These are phyloP conservation scores for Kingdonia uniflora DNA, from an alignment of 164 flowering plant species.

Conservation along the genomic window DNA sequence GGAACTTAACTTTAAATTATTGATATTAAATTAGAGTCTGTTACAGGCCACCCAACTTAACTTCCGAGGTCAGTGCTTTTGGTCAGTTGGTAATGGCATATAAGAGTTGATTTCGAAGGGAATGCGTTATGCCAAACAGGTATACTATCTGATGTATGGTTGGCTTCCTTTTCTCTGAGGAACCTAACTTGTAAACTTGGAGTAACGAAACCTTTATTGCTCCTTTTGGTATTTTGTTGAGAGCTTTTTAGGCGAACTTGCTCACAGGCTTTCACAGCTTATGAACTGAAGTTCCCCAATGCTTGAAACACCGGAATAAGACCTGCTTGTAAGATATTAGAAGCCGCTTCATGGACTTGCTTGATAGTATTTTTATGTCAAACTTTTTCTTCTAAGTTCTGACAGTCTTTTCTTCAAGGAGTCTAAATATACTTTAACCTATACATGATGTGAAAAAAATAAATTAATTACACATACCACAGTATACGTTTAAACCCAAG, in stretches of 20 bases:
- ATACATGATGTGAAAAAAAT: too few species aligned
- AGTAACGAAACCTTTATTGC: not conserved
- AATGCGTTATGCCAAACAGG: constrained; percentile 78
- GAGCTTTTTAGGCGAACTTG: constrained; percentile 74
- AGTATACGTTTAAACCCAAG: too few species aligned
- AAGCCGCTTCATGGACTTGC: too few species aligned
- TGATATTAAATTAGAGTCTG: too few species aligned
- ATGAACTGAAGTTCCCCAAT: constrained; percentile 67
- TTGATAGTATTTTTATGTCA: too few species aligned
- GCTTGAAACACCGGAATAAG: too few species aligned
- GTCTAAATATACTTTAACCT: constrained; percentile 69
- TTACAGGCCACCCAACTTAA: constrained; percentile 44
- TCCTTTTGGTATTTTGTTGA: constrained; percentile 16
- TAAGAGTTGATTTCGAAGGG: constrained; percentile 77
- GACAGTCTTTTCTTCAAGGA: constrained; percentile 60
- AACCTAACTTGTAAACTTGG: too few species aligned
- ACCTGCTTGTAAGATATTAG: too few species aligned
- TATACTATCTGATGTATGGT: constrained; percentile 12
- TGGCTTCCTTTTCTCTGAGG: too few species aligned
- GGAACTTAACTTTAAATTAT: too few species aligned
- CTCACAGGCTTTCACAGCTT: constrained; percentile 55
- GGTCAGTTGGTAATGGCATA: constrained; percentile 70
- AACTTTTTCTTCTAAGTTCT: constrained; percentile 63
- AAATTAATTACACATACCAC: too few species aligned
- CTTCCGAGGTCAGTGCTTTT: constrained; percentile 80